Evolutionary conservation across 257 asterid species (phyloP), one percentile per base, ranked within the genome.

Genomic region (Solanum commersonii): DNA sequence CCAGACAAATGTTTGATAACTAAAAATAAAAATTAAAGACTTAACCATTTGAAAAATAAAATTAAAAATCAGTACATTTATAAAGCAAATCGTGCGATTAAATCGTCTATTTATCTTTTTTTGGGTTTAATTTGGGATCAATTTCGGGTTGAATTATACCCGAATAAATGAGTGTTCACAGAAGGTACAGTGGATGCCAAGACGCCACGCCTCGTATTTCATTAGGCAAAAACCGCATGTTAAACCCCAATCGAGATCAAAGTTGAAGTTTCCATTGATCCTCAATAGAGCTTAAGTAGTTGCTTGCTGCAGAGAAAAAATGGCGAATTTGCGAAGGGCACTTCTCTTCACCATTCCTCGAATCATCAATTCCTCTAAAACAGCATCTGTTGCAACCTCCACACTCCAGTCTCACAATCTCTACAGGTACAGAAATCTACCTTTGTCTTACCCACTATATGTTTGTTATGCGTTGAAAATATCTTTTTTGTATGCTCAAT

Each of bases 281-380:
- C 40, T 27, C n/a, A n/a, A 65, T 49, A 18, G 4, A 33, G 42
- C 38, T 31, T 67, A 25, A 8, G 0, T 59, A 46, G 79, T 85
- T 59, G 23, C 18, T 52, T 25, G 13, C 37, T 74, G 27, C 63
- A 5, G 23, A 2, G 22, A 15, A 84, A 86, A 83, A 65, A 96
- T 96, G 99, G 91, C 93, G 88, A 87, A 86, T 92, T 89, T 93
- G 89, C 91, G 96, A 88, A 93, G 92, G 91, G 91, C 92, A 46
- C 88, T 95, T 4, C 60, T 89, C 27, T 89, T 89, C 90, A 68
- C 91, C n/a, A 71, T 93, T 37, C 94, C 95, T 89, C 96, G 96
- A 27, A 59, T 95, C 59, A 90, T 93, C 87, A 89, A 79, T 91
- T 86, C 91, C 88, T 49, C 87, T 22, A 88, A 91, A 88, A 92